These are phyloP conservation scores for Solidago caesia DNA, from an alignment of 129 eudicot species.

Conservation along the genomic window DNA sequence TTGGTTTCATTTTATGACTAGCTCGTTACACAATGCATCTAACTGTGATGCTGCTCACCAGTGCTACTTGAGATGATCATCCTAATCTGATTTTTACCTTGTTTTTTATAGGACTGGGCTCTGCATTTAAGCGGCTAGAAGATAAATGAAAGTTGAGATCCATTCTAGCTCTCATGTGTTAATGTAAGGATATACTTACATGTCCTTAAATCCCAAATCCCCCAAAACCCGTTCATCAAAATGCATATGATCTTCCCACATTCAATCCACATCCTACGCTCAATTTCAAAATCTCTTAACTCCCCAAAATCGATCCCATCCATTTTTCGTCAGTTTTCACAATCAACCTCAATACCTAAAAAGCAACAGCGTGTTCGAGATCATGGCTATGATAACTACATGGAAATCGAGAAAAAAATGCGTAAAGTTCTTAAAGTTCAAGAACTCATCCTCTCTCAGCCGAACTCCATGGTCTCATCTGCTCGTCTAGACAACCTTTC, in stretches of 20 bases:
- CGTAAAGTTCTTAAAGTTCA: slow-evolving; percentile 78
- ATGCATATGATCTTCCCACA: slow-evolving; percentile 33
- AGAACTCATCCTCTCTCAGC: slow-evolving; percentile 70
- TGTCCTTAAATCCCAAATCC: slow-evolving; percentile 30
- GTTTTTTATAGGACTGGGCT: not conserved
- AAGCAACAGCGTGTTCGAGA: slow-evolving; percentile 73
- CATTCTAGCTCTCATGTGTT: not conserved
- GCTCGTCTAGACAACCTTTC: slow-evolving; percentile 75
- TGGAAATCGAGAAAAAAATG: slow-evolving; percentile 85
- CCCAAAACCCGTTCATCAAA: slow-evolving; percentile 18
- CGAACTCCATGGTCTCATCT: slow-evolving; percentile 57
- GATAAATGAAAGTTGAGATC: not conserved
- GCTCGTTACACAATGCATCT: not conserved
- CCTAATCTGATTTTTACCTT: not conserved
- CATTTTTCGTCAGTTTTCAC: slow-evolving; percentile 47
- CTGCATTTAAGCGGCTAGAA: no score
- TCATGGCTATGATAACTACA: slow-evolving; percentile 82
- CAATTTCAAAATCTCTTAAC: slow-evolving; percentile 7
- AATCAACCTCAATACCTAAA: slow-evolving; percentile 84
- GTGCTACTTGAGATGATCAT: no score
- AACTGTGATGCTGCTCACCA: not conserved
- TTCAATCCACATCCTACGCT: slow-evolving; percentile 23
- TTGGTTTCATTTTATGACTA: not conserved
- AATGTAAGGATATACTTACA: not conserved
- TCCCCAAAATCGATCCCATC: not conserved